Base-by-base conservation (phyloP, 2,329 filamentous ascomycete species). In the Arthroderma uncinatum region DNA sequence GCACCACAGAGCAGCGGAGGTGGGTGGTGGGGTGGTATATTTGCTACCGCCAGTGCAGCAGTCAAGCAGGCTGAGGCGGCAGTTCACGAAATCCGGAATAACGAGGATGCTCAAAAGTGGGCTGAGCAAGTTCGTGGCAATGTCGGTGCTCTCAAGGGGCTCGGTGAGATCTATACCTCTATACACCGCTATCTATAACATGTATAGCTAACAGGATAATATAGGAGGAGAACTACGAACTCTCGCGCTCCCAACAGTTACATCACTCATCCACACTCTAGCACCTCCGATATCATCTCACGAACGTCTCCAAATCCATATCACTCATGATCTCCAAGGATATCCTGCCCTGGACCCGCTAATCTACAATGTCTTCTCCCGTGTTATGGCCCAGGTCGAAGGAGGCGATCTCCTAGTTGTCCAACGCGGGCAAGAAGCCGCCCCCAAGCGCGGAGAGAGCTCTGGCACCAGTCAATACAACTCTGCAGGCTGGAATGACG, bases 361-460 rank as follows among this genome's bases (percentile, higher is more conserved):
- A 56, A 89, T 97, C 65, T 89, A 97, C 73, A 81, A 82, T 58
- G 90, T 93, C 62, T 98, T 98, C 76, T 87, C 87, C 57, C 85
- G 90, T 55, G 91, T 98, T 66, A 98, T 98, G 93, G 82, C 90
- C n/a, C 93, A 98, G 74, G 93, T 98, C 48, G 93, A 98, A 74
- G 93, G 93, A 62, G 93, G 93, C 57, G 93, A 97, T 66, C 79
- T 98, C 16, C 80, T 97, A 56, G 93, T 98, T 57, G 84, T 97
- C 60, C 93, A 98, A 74, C 87, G 91, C 37, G 93, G 93, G 19
- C 87, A 89, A 60, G 93, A 97, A 73, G 88, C 85, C 53, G 82
- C 84, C 50, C 83, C 82, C 30, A 84, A 84, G 48, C 82, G 84
- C 44, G 79, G 80, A 42, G 67, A 70, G 23, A 65, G 69, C 23